Evolutionary conservation across 164 flowering plant genomes (phyloP), one percentile per base, ranked within the genome.

Genomic region (Cinnamomum micranthum): DNA sequence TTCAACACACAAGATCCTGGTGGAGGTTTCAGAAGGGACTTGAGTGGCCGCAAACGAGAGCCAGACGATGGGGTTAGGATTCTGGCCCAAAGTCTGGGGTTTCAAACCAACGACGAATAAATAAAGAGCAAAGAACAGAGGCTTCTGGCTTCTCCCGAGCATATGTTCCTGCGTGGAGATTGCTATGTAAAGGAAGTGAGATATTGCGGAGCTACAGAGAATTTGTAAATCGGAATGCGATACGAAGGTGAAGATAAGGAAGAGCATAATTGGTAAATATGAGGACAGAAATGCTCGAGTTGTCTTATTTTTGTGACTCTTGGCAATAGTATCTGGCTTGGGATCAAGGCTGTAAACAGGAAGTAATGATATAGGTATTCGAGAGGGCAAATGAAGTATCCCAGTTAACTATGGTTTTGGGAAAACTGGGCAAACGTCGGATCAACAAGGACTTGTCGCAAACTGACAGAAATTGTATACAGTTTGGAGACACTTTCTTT

Each of bases 121-220:
- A 92, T 87, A 77, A 88, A 84, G 78, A 74, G 70, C 70, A n/a
- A 75, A 80, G 35, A 69, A 89, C 47, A 82, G 78, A 65, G 75
- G 77, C 74, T 86, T 82, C 6, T 31, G 35, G 35, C 35, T 31
- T 71, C 64, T 86, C 70, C 89, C 90, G 28, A 87, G 82, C 76
- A 81, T 92, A 68, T 90, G 95, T 77, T 86, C 91, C 4, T 70
- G 79, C 72, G 87, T 87, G 60, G 90, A 90, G 10, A 87, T 90
- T 75, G 83, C 82, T 22, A 88, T 84, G 50, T 83, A 50, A 17
- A 77, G 79, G 76, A 81, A 81, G 68, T n/a, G 67, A 33, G 68
- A 74, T 68, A 55, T 51, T 76, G 64, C 79, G 78, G 65, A 74
- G 77, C 68, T 88, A 89, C 80, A 83, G n/a, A 81, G 74, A 86